Percentiles rank a stretch among this genome's conserved stretches.
These are phyloP conservation scores for Melocanna baccifera DNA, from an alignment of 176 grass and related monocot genomes.

Conservation along the genomic window DNA sequence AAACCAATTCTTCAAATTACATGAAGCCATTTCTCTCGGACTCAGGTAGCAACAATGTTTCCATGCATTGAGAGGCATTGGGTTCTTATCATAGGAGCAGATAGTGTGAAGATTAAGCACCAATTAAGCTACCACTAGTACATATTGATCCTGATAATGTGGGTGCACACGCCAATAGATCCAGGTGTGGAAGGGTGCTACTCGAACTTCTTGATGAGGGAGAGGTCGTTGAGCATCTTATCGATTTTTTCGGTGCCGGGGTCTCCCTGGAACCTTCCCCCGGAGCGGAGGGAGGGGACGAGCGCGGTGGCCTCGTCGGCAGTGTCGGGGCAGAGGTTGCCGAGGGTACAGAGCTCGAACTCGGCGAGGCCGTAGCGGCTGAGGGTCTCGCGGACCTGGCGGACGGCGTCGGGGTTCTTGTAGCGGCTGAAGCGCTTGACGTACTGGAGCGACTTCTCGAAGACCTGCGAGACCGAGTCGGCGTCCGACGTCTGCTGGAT, in stretches of 20 bases:
- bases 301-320: conserved; percentile 72
- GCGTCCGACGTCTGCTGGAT: conserved; percentile 82
- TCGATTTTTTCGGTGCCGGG: conserved; percentile 59
- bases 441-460: conserved; percentile 95
- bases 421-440: conserved; percentile 95
- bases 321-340: conserved; percentile 91
- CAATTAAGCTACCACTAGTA: too few species aligned
- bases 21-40: too few species aligned
- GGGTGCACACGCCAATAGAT: too few species aligned
- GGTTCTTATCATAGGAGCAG: too few species aligned
- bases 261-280: conserved; percentile 34
- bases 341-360: conserved; percentile 84
- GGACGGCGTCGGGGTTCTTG: conserved; percentile 94
- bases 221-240: conserved; percentile 91
- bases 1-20: too few species aligned
- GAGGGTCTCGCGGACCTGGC: conserved; percentile 86
- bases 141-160: neutral
- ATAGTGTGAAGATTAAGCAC: too few species aligned
- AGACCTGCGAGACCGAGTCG: conserved; percentile 56
- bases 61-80: too few species aligned
- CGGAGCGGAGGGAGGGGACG: conserved; percentile 69
- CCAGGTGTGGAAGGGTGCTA: conserved; percentile 13
- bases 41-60: too few species aligned
- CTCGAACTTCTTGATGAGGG: conserved; percentile 94
- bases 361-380: conserved; percentile 45